Evolutionary conservation across 2,329 filamentous ascomycete species (phyloP).

Genomic region (Moelleriella libera): DNA sequence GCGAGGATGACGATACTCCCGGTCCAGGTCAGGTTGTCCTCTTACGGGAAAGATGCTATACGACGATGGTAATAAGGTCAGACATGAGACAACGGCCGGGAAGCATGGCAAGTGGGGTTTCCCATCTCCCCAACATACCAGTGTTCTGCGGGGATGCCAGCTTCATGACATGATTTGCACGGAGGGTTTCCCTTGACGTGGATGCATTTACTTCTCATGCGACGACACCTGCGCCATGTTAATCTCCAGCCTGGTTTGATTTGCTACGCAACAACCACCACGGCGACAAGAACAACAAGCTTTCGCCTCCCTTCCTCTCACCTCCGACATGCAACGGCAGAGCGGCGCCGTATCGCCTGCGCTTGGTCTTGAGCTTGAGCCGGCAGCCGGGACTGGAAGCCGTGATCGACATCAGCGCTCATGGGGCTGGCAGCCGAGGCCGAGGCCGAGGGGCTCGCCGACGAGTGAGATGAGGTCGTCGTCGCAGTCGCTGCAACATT

Average conservation of each 20-base stretch:
- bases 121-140: slow-evolving; percentile 38
- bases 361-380: neutral
- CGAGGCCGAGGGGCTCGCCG: slow-evolving; percentile 1
- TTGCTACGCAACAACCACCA: too few species aligned
- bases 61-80: too few species aligned
- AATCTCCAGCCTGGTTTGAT: too few species aligned
- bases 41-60: slow-evolving; percentile 35
- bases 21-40: slow-evolving; percentile 39
- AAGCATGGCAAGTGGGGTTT: too few species aligned
- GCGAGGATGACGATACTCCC: slow-evolving; percentile 41
- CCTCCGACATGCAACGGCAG: slow-evolving; percentile 39
- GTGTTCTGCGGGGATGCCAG: slow-evolving; percentile 30
- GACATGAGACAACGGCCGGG: slow-evolving; percentile 4
- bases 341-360: slow-evolving; percentile 28
- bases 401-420: neutral
- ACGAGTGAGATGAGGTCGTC: slow-evolving; percentile 1
- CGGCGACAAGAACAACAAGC: too few species aligned
- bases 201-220: slow-evolving; percentile 41
- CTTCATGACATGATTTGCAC: slow-evolving; percentile 36
- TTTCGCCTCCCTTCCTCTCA: slow-evolving; percentile 12
- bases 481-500: neutral
- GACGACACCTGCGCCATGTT: slow-evolving; percentile 43
- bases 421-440: slow-evolving; percentile 1
- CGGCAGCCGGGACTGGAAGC: neutral
- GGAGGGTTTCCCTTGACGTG: slow-evolving; percentile 33